A percentile compares a stretch with the other conserved stretches of the same genome.
phyloP scores from a whole-genome alignment of 1,139 yeast species.

The Yamadazyma blattariae region DNA sequence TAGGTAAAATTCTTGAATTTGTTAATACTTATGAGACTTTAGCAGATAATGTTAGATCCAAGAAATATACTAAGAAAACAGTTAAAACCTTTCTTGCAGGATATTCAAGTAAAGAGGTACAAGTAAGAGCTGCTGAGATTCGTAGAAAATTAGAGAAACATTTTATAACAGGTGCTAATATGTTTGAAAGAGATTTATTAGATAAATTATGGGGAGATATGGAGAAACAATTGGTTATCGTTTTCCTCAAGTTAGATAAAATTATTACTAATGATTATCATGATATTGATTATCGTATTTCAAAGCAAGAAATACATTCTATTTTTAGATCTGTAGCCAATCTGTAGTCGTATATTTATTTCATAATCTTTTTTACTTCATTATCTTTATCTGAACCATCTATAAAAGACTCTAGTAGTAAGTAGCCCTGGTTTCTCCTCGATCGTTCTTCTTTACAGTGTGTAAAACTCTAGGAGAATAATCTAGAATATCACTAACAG shows the following conservation, averaged over 20 bases:
- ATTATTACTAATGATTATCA: conserved; percentile 39
- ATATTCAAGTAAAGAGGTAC: conserved; percentile 59
- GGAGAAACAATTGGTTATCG: conserved; percentile 33
- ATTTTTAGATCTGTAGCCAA: conserved; percentile 20
- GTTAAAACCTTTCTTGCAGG: conserved; percentile 55
- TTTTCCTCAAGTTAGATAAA: conserved; percentile 36
- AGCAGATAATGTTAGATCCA: conserved; percentile 50
- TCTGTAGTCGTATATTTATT: background rate
- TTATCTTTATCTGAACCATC: no score
- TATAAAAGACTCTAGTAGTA: no score
- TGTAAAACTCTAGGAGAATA: conserved; percentile 9
- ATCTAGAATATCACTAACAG: conserved; percentile 19
- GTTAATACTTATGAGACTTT: conserved; percentile 62
- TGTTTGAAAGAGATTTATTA: conserved; percentile 46
- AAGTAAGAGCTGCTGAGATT: conserved; percentile 53
- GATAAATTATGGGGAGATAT: conserved; percentile 44
- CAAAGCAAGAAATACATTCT: conserved; percentile 34
- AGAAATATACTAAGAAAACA: conserved; percentile 59
- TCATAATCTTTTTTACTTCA: background rate
- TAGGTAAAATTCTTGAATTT: conserved; percentile 67
- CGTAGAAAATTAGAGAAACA: conserved; percentile 59
- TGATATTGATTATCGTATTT: conserved; percentile 38
- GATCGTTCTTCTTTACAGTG: no score
- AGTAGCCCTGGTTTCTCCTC: no score
- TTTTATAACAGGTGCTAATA: conserved; percentile 43